Percentiles rank a stretch among this genome's conserved stretches.
Evolutionary conservation across 2,329 filamentous ascomycete genomes (phyloP).

Genomic region (Westerdykella ornata): DNA sequence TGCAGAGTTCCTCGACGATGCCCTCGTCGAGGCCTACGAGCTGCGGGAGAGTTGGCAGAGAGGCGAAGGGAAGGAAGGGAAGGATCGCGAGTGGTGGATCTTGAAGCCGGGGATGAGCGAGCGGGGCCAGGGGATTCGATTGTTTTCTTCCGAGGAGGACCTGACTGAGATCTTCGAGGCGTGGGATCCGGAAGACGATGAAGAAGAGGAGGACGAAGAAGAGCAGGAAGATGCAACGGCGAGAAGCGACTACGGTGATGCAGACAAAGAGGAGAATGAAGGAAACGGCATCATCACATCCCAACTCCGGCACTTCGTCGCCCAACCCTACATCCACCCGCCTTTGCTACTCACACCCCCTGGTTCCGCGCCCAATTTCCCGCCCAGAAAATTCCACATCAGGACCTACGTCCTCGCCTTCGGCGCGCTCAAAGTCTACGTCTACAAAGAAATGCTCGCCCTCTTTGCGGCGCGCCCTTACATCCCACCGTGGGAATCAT

Average conservation of each 20-base stretch:
- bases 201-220: constrained; percentile 47
- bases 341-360: constrained; percentile 62
- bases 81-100: constrained; percentile 81
- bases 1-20: constrained; percentile 92
- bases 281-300: constrained; percentile 65
- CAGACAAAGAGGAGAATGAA: constrained; percentile 33
- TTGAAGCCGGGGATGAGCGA: constrained; percentile 98
- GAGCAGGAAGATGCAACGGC: constrained; percentile 29
- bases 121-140: constrained; percentile 80
- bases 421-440: constrained; percentile 72
- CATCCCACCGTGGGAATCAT: constrained; percentile 50
- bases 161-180: constrained; percentile 82
- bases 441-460: constrained; percentile 86
- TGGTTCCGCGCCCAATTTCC: constrained; percentile 3
- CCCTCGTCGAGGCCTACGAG: constrained; percentile 83
- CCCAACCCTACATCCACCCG: constrained; percentile 87
- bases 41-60: constrained; percentile 67
- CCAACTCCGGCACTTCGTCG: constrained; percentile 91
- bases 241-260: constrained; percentile 7
- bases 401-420: constrained; percentile 81
- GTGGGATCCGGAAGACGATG: constrained; percentile 72
- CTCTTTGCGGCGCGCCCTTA: constrained; percentile 80
- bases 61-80: constrained; percentile 50
- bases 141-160: constrained; percentile 81
- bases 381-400: constrained; percentile 83